Base-by-base conservation (phyloP, 2,329 filamentous ascomycete species). In the Aspergillus sclerotialis region DNA sequence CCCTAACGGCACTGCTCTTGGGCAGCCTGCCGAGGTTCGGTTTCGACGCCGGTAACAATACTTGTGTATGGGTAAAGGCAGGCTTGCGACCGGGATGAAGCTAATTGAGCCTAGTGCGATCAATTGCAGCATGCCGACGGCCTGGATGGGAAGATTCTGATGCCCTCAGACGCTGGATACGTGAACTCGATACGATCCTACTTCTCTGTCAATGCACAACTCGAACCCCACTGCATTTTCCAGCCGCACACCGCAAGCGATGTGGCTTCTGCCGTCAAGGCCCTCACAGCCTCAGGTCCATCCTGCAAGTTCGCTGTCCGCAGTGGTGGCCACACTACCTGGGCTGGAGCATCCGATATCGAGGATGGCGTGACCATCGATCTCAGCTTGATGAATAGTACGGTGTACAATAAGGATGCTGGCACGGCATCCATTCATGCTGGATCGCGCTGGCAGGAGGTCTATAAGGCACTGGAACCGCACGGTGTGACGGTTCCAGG, bases 301-400 rank as follows among this genome's bases (percentile, higher is more conserved):
- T 13, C 19, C 18, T 47, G 45, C 30, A 33, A 38, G 19, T 50
- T 52, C 28, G 49, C 48, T 5, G 56, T 70, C 3, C 66, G 64
- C 33, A 58, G 62, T 31, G 67, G 67, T 18, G 67, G 68, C 3
- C 67, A 70, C 40, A 56, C 57, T 13, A 46, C 55, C 3, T 57
- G 59, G 36, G 48, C 56, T 0, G 65, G 65, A 14, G 56, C 58
- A 7, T 64, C 63, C 5, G 66, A 61, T 35, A 63, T 66, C 11
- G 45, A 57, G 1, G 49, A 50, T 17, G 67, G 67, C 3, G 61
- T 71, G 7, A 67, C 64, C 1, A 55, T 71, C 31, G 63, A 63
- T 35, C 50, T 70, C 7, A 41, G 38, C 4, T 28, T 40, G 27
- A 42, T 52, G 43, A 43, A 52, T 23, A 18, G 52, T 14, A 44